phyloP scores from a whole-genome alignment of 176 grass and related monocot species.

The Avena sativa region DNA sequence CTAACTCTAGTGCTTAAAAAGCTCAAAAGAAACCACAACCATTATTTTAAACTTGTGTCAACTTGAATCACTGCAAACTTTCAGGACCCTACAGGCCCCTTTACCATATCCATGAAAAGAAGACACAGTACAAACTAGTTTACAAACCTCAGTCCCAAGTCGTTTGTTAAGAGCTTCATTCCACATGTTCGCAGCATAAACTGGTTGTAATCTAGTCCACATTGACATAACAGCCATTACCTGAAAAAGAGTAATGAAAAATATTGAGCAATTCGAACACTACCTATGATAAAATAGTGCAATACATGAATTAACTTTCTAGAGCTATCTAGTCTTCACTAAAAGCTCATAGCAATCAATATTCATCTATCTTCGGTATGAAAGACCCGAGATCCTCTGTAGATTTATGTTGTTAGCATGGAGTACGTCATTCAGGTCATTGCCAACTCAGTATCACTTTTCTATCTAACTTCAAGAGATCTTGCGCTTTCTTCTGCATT shows the following conservation, averaged over 20 bases:
- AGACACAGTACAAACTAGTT: not conserved
- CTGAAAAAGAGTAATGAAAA: constrained; percentile 24
- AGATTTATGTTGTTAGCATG: not conserved
- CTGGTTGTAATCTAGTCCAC: constrained; percentile 97
- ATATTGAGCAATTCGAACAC: constrained; percentile 40
- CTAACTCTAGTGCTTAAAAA: not conserved
- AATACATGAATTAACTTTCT: not conserved
- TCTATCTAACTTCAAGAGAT: not conserved
- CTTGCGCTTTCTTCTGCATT: not conserved
- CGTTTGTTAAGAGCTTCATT: constrained; percentile 99
- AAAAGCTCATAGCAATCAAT: not conserved
- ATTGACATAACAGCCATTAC: constrained; percentile 91
- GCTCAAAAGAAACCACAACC: not conserved
- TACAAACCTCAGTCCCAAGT: constrained; percentile 68
- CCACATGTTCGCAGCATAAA: constrained; percentile 98
- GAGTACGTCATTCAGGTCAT: not conserved
- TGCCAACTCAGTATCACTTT: constrained; percentile 5
- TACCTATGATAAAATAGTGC: not conserved
- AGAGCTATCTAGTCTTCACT: not conserved
- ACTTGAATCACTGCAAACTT: constrained; percentile 24
- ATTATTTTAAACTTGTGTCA: not conserved
- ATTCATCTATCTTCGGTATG: not conserved
- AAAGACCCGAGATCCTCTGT: not conserved
- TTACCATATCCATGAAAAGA: not conserved
- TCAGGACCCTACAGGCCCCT: not conserved